Base-by-base conservation (phyloP, 75 land plant species). In the Picea sitchensis region DNA sequence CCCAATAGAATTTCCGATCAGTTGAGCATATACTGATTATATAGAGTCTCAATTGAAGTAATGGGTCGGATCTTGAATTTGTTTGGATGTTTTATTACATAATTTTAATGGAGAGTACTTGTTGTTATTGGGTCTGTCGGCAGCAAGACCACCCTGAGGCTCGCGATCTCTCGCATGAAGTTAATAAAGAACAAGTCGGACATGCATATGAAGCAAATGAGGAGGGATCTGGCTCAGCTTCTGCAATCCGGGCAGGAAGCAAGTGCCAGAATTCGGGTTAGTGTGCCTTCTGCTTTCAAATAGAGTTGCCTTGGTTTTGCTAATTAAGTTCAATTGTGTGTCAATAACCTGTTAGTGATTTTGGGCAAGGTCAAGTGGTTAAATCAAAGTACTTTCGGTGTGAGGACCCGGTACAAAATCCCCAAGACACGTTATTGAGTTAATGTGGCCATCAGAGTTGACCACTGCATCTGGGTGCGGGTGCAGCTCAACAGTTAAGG, bases 71-170 rank as follows among this genome's bases (percentile, higher is more conserved):
- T 18, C 38, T 34, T 67, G 21, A 67, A 67, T 67, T 34, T 34
- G 71, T 67, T 34, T 67, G 20, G 1, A 4, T 67, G 32, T 17
- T 34, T 5, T 34, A 5, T 15, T 17, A 67, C 17, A 4, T 71
- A 47, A 71, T 6, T 71, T 65, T 18, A 41, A 41, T 41, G 51
- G 36, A 18, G 18, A 69, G 18, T 36, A 47, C 73, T 71, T 71
- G 26, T 71, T 41, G 18, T 71, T 36, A 6, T 47, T 7, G 51
- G 23, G 47, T 57, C 80, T 84, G 57, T 21, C 15, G 74, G 81
- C 91, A 96, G 99, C 88, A 96, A 96, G 81, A 96, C 99, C 72
- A 56, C 93, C 18, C 78, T 96, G 86, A 91, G 85, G 84, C 87
- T 96, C 38, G 95, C 92, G 61, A 82, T 82, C 69, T 83, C 98